Evolutionary conservation across 2,329 filamentous ascomycete genomes (phyloP), one percentile per base, ranked within the genome.

Genomic region (Sarocladium strictum): DNA sequence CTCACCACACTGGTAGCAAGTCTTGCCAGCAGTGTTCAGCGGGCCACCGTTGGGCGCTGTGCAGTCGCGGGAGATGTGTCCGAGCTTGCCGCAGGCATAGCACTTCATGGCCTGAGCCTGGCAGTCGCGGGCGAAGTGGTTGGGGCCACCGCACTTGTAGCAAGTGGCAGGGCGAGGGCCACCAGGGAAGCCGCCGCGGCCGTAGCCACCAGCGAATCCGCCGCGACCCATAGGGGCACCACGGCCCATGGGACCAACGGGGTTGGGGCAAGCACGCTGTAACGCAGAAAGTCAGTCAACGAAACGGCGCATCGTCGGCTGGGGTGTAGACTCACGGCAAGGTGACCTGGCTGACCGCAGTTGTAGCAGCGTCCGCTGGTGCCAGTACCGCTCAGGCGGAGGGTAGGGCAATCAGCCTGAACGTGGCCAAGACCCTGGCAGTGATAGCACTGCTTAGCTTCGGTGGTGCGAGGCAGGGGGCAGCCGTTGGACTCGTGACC

Each of bases 361-460:
- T 90, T 94, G 76, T 99, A 99, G 85, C 94, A 99, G 64, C 91
- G 90, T 60, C 90, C 90, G 69, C 87, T 86, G 58, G 86, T 86
- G 59, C 86, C 83, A 64, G 86, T 87, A 62, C 88, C 92, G 72
- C 85, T 96, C 71, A 99, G 75, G 64, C 94, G 90, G 61, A 99
- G 84, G 59, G 94, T 97, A 66, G 94, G 94, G 83, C 94, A 99
- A 74, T 99, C 94, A 63, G 94, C 94, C 79, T 99, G 94, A 66
- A 99, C 94, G 71, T 99, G 94, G 62, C 94, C 94, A 58, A 97
- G 84, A 57, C 94, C 94, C 79, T 97, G 94, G 81, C 94, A 99
- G 78, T 97, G 94, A 74, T 99, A 99, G 84, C 94, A 99, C 81
- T 99, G 94, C 85, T 99, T 99, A 53, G 91, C 91, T 77, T 99